Evolutionary conservation across 352 stramenopile species (phyloP), one percentile per base, ranked within the genome.

Genomic region (Globisporangium nodosum): DNA sequence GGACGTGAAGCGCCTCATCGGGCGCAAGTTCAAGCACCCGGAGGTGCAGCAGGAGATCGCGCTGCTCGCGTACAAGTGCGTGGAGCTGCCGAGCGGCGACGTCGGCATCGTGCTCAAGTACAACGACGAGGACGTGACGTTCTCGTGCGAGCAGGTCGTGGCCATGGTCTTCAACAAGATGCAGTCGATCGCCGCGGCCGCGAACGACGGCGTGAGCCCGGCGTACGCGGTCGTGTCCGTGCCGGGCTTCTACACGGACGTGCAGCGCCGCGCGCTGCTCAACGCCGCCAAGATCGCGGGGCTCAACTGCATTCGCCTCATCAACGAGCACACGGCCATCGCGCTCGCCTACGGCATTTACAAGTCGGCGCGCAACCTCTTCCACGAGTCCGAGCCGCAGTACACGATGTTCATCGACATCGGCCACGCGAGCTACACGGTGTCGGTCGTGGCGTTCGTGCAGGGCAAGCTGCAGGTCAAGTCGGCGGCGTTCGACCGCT

Each of bases 331-430:
- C 75, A 99, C 96, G 30, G 96, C 97, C 39, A 96, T 96, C 35
- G 93, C 93, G 21, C 78, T 98, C 5, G 87, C 87, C 9, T 98
- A 98, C 74, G 96, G 96, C 48, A 98, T 98, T 67, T 98, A 97
- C 87, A 96, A 96, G 75, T 96, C 86, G 66, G 87, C 90, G n/a
- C 92, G 96, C 73, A 96, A 97, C 61, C 73, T 97, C 47, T 98
- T 98, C 72, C 73, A 95, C 73, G 88, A 92, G 67, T 74, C 95
- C 49, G 83, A 98, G 58, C 86, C 95, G 18, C 94, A 97, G 48
- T 85, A 99, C 71, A 90, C 99, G 56, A 98, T 99, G 88, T 99
- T 99, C 71, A 94, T 99, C 54, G 97, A 99, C 74, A 90, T 99
- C 69, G 97, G 97, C 35, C 92, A 98, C 64, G 96, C 94, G 15